These are phyloP conservation scores for Endoconidiophora polonica DNA, from an alignment of 2,329 filamentous ascomycete genomes.

Conservation along the genomic window DNA sequence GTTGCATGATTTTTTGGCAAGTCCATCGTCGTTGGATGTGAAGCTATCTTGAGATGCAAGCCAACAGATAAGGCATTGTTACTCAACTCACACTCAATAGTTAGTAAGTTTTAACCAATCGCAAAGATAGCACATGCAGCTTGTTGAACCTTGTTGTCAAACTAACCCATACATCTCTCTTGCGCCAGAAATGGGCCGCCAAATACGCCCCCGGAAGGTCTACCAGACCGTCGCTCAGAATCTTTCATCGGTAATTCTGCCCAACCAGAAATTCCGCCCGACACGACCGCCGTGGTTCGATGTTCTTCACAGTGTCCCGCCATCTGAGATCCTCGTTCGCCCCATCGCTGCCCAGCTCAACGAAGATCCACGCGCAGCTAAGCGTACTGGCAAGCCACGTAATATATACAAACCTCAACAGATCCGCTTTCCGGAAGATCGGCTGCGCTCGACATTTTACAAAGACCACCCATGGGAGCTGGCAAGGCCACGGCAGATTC, in stretches of 20 bases:
- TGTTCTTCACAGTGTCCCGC: constrained; percentile 36
- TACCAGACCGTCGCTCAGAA: constrained; percentile 29
- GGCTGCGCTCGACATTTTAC: constrained; percentile 67
- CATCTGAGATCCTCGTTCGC: constrained; percentile 40
- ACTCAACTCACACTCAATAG: too few relatives aligned
- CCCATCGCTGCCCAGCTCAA: constrained; percentile 25
- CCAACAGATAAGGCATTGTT: not conserved
- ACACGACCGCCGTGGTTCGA: constrained; percentile 32
- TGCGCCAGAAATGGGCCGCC: constrained; percentile 24
- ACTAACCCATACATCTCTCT: not conserved
- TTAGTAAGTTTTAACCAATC: not conserved
- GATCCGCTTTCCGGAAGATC: constrained; percentile 71
- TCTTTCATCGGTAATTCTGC: constrained; percentile 26
- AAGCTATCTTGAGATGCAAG: too few relatives aligned
- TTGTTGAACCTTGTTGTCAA: not conserved
- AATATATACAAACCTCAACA: constrained; percentile 65
- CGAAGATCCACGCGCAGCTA: constrained; percentile 18
- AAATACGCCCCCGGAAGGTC: constrained; percentile 31
- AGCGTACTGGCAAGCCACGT: constrained; percentile 39
- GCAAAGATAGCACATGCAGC: not conserved
- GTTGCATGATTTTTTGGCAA: too few relatives aligned
- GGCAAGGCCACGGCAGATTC: constrained; percentile 66
- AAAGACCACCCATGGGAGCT: constrained; percentile 95
- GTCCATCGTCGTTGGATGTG: too few relatives aligned
- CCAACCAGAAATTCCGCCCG: constrained; percentile 17